phyloP scores from a whole-genome alignment of 2,329 filamentous ascomycete species.

The Cladophialophora carrionii region DNA sequence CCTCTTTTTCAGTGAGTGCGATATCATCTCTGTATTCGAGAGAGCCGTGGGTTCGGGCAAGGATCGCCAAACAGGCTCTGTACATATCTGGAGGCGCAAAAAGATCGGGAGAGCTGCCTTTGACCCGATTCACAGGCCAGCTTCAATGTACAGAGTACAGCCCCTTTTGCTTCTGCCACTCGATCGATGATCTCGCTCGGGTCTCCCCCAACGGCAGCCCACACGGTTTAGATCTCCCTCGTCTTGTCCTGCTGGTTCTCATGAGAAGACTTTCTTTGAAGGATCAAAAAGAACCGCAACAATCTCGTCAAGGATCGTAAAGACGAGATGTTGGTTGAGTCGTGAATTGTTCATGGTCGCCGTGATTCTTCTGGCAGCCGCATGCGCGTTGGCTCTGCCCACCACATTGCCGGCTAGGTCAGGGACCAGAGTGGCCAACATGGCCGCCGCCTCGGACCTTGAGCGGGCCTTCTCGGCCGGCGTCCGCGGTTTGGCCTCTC shows the following conservation, averaged over 20 bases:
- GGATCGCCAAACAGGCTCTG: background rate
- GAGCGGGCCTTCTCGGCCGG: conserved; percentile 75
- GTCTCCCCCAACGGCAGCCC: background rate
- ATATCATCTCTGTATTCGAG: background rate
- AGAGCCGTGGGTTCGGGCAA: background rate
- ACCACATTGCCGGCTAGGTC: conserved; percentile 93
- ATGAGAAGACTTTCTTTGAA: conserved; percentile 19
- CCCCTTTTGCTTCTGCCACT: background rate
- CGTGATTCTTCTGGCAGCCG: conserved; percentile 83
- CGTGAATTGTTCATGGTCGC: conserved; percentile 88
- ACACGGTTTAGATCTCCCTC: background rate
- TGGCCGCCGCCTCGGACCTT: conserved; percentile 81
- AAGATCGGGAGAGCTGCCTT: background rate
- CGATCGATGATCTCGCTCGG: background rate
- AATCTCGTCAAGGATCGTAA: conserved; percentile 72
- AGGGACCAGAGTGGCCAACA: conserved; percentile 86
- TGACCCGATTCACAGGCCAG: background rate
- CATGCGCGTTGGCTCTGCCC: conserved; percentile 85
- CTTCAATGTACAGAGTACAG: background rate
- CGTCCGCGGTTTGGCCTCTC: conserved; percentile 61
- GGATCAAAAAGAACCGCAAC: conserved; percentile 64
- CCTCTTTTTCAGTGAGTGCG: background rate
- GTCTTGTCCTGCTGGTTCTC: background rate
- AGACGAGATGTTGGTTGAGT: conserved; percentile 75
- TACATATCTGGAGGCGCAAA: background rate